Percentiles rank a stretch among this genome's conserved stretches.
Conservation (phyloP, 805 yeast genomes). For the Candida morakotiae region DNA sequence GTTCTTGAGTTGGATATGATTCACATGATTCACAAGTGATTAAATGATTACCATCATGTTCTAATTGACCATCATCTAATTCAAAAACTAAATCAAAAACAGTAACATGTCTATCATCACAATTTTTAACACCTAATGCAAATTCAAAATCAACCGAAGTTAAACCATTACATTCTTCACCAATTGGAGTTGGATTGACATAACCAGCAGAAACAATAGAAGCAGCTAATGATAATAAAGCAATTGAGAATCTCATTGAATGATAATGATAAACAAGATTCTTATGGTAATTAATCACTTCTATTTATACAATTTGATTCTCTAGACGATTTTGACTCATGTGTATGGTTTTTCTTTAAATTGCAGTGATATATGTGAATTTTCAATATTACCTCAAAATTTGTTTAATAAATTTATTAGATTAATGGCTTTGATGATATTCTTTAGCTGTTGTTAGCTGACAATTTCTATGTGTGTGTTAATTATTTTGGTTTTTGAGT, state of each 20-base stretch:
- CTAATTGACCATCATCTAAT: conserved; percentile 5
- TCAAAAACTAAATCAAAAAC: conserved; percentile 2
- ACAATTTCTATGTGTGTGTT: too few relatives aligned
- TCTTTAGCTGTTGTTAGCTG: too few relatives aligned
- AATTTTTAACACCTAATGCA: background rate
- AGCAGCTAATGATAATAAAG: background rate
- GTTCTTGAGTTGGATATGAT: background rate
- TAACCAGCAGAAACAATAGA: background rate
- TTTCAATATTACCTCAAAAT: too few relatives aligned
- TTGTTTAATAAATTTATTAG: too few relatives aligned
- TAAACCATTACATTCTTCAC: background rate
- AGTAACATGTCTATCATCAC: background rate
- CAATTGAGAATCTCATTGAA: background rate
- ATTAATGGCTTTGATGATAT: too few relatives aligned
- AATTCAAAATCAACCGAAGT: background rate
- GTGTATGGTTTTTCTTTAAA: too few relatives aligned
- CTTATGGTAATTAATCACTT: too few relatives aligned
- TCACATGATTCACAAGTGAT: background rate
- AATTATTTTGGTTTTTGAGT: too few relatives aligned
- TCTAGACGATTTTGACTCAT: too few relatives aligned
- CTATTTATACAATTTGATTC: too few relatives aligned
- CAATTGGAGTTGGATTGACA: background rate
- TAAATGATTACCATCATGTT: conserved; percentile 1
- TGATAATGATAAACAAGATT: too few relatives aligned
- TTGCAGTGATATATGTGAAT: too few relatives aligned